phyloP scores from a whole-genome alignment of 192 early-diverging fungal species.

The Neocallimastix lanati region DNA sequence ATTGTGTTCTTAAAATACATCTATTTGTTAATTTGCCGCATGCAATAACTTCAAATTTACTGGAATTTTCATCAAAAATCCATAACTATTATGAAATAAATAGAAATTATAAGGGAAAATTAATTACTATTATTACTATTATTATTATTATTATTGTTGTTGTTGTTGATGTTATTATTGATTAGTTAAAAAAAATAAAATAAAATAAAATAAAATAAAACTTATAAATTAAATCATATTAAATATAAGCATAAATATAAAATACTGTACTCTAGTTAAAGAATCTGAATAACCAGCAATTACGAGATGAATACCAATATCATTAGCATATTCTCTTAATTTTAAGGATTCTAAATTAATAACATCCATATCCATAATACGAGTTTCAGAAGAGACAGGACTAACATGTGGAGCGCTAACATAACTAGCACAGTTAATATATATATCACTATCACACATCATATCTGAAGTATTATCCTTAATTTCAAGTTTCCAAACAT shows the following conservation, averaged over 20 bases:
- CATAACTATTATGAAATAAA: slow-evolving; percentile 41
- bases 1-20: slow-evolving; percentile 3
- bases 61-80: slow-evolving; percentile 33
- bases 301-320: slow-evolving; percentile 24
- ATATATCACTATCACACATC: slow-evolving; percentile 1
- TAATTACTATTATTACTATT: too few relatives aligned
- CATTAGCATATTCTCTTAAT: neutral
- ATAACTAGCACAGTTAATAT: slow-evolving; percentile 23
- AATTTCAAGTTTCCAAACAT: slow-evolving; percentile 37
- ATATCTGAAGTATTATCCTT: slow-evolving; percentile 2
- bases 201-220: too few relatives aligned
- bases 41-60: slow-evolving; percentile 9
- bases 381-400: slow-evolving; percentile 29
- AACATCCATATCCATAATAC: slow-evolving; percentile 56
- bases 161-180: too few relatives aligned
- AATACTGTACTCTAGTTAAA: slow-evolving; percentile 26
- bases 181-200: too few relatives aligned
- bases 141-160: too few relatives aligned
- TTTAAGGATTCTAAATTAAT: neutral
- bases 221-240: too few relatives aligned
- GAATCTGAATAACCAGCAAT: slow-evolving; percentile 60
- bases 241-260: too few relatives aligned
- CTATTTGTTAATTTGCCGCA: neutral
- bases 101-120: too few relatives aligned
- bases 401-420: slow-evolving; percentile 21